phyloP scores from a whole-genome alignment of 371 early-diverging fungal genomes.

The Actinomortierella wolfii region DNA sequence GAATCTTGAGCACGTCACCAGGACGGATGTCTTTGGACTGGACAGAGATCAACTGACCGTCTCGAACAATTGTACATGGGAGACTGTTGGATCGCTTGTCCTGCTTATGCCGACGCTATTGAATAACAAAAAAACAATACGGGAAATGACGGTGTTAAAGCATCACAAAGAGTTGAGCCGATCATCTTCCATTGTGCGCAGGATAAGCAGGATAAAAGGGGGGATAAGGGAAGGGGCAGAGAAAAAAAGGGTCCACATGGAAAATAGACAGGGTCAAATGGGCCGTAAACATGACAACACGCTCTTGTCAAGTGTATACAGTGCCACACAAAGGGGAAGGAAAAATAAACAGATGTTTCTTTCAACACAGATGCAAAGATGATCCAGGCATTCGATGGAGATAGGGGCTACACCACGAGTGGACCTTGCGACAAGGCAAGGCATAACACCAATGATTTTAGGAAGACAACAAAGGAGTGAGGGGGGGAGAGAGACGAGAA shows the following conservation, averaged over 20 bases:
- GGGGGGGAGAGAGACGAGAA: too few species aligned
- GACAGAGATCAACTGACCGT: constrained; percentile 30
- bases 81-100: constrained; percentile 45
- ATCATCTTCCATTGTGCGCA: too few species aligned
- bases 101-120: constrained; percentile 45
- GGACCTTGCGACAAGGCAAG: too few species aligned
- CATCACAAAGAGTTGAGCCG: too few species aligned
- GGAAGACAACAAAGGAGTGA: constrained; percentile 29
- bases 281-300: neutral
- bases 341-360: constrained; percentile 19
- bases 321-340: constrained; percentile 11
- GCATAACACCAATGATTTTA: constrained; percentile 11
- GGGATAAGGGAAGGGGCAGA: too few species aligned
- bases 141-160: constrained; percentile 1
- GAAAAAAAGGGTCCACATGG: too few species aligned
- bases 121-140: neutral
- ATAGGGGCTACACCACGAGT: too few species aligned
- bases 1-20: constrained; percentile 79
- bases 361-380: constrained; percentile 5
- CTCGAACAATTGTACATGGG: constrained; percentile 30
- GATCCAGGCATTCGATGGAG: too few species aligned
- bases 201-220: too few species aligned
- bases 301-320: neutral
- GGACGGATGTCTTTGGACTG: constrained; percentile 71
- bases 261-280: neutral